These are phyloP conservation scores for Fusarium incarnatum DNA, from an alignment of 2,329 filamentous ascomycete genomes.

Conservation along the genomic window DNA sequence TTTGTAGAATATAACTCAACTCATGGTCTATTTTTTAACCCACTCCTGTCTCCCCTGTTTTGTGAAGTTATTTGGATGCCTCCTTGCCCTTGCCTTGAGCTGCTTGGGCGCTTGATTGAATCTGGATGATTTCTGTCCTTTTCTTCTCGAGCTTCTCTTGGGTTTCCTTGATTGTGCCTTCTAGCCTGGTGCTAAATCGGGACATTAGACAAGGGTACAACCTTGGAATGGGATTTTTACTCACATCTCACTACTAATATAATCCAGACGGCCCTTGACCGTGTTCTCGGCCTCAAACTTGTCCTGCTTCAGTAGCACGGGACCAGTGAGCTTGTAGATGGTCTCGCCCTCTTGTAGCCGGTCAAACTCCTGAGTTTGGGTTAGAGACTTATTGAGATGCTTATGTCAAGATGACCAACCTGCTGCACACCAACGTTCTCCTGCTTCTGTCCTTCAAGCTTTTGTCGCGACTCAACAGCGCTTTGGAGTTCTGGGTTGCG, in stretches of 20 bases:
- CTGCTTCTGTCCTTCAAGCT: constrained; percentile 91
- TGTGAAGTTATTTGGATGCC: constrained; percentile 33
- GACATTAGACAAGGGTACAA: neutral
- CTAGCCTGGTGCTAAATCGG: constrained; percentile 54
- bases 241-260: constrained; percentile 94
- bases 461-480: constrained; percentile 83
- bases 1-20: constrained; percentile 48
- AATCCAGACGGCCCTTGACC: constrained; percentile 90
- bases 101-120: constrained; percentile 63
- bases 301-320: constrained; percentile 94
- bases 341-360: constrained; percentile 82
- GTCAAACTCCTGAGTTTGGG: constrained; percentile 76
- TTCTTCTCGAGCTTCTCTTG: constrained; percentile 69
- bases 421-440: constrained; percentile 91
- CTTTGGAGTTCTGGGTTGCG: constrained; percentile 77
- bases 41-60: constrained; percentile 12
- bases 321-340: constrained; percentile 96
- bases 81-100: constrained; percentile 50
- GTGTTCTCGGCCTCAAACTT: constrained; percentile 89
- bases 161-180: constrained; percentile 65
- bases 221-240: constrained; percentile 47
- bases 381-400: constrained; percentile 28
- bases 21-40: constrained; percentile 43
- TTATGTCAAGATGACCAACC: constrained; percentile 56
- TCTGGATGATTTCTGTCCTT: constrained; percentile 69